Percentiles rank a stretch among this genome's conserved stretches.
Conservation (phyloP, 495 filamentous ascomycete genomes). For the Astrothelium macrocarpum region DNA sequence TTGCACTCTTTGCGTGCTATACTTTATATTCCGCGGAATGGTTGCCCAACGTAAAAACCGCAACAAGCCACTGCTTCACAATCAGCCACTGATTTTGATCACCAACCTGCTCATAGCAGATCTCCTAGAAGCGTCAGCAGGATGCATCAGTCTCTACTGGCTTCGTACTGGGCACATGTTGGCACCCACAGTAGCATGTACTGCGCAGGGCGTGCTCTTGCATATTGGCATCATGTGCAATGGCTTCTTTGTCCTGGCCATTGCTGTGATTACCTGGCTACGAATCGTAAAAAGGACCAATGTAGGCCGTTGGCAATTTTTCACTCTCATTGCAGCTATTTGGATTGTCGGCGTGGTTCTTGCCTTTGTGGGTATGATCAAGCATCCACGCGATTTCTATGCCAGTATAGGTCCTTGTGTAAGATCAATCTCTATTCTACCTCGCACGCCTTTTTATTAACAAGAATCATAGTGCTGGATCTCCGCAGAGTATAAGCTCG, state of each 20-base stretch:
- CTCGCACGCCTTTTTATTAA: background rate
- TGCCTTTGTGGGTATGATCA: slow-evolving; percentile 44
- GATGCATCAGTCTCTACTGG: slow-evolving; percentile 57
- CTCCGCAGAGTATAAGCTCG: slow-evolving; percentile 14
- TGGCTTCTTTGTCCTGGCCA: slow-evolving; percentile 52
- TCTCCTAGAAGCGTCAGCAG: slow-evolving; percentile 59
- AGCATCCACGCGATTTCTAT: slow-evolving; percentile 49
- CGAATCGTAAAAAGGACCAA: slow-evolving; percentile 50
- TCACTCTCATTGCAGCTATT: slow-evolving; percentile 38
- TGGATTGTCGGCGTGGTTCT: slow-evolving; percentile 54
- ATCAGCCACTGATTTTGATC: slow-evolving; percentile 66
- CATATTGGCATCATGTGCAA: slow-evolving; percentile 60
- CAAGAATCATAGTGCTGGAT: slow-evolving; percentile 21
- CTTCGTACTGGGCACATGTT: slow-evolving; percentile 46
- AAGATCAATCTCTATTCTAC: slow-evolving; percentile 19
- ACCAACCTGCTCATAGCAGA: slow-evolving; percentile 68
- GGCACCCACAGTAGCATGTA: slow-evolving; percentile 47
- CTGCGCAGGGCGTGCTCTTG: slow-evolving; percentile 61
- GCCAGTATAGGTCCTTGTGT: slow-evolving; percentile 56
- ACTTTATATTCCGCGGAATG: background rate
- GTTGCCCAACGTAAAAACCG: background rate
- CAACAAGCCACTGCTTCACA: slow-evolving; percentile 27
- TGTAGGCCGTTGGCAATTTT: slow-evolving; percentile 45
- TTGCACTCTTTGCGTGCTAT: background rate
- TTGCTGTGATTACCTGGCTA: slow-evolving; percentile 45